Base-by-base conservation (phyloP, 164 flowering plant genomes). In the Magnolia officinalis region DNA sequence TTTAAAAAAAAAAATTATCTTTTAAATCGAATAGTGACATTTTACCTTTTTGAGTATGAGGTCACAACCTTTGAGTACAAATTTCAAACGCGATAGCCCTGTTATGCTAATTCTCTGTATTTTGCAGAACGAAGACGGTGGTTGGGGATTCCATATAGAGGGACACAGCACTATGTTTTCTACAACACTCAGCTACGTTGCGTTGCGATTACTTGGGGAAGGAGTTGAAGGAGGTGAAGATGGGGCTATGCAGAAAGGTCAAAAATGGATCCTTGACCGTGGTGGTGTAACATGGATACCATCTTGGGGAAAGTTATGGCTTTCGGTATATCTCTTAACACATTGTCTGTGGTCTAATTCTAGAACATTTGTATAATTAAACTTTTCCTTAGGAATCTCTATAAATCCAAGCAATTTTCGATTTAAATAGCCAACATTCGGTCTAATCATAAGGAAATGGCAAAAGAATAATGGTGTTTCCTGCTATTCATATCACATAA, bases 81-180 rank as follows among this genome's bases (percentile, higher is more conserved):
- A 37, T 37, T 37, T 3, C 45, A 37, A 37, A 37, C 6, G 6
- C 45, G 6, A 37, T 37, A 37, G 45, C 6, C 45, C 45, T 37
- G 45, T 37, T 37, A 37, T 37, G 45, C 45, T 37, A 37, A 37
- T 37, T 18, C 21, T 16, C 24, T 18, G n/a, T 63, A 21, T 10
- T 26, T 71, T 78, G 71, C 81, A 93, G 96, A 93, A 93, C 72
- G 74, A 72, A 71, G 96, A 93, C 80, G 98, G 98, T 50, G 98
- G 95, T 0, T 93, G 96, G 96, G 98, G 96, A 31, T 78, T 93
- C 63, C 96, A 91, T 68, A 89, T 91, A 74, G 93, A 89, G 74
- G 95, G 96, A 13, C 79, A 29, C 31, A 91, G 96, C 85, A 89
- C 86, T 67, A 90, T 91, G 95, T 88, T 93, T 65, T 72, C 89